phyloP scores from a whole-genome alignment of 495 filamentous ascomycete genomes.

The Delitschia confertaspora region DNA sequence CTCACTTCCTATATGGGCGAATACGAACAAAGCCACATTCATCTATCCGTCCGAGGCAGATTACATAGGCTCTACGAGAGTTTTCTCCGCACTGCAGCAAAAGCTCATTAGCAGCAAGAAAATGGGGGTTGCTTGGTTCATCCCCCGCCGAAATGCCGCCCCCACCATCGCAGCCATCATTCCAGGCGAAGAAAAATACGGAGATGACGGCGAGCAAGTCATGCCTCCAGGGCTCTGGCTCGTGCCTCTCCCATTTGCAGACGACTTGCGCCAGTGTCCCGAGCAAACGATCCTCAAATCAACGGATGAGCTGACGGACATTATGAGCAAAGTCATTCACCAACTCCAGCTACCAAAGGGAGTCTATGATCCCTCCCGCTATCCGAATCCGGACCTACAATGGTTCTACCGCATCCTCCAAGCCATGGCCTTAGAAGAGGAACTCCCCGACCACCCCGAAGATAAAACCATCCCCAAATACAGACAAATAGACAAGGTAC shows the following conservation, averaged over 20 bases:
- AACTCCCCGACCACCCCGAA: conserved; percentile 67
- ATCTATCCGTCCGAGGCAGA: conserved; percentile 91
- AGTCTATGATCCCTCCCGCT: conserved; percentile 71
- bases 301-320: conserved; percentile 62
- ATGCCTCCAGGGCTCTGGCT: conserved; percentile 86
- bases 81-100: conserved; percentile 84
- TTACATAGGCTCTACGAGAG: conserved; percentile 80
- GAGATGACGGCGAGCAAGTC: conserved; percentile 56
- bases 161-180: conserved; percentile 74
- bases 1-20: conserved; percentile 75
- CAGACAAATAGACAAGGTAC: conserved; percentile 69
- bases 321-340: conserved; percentile 71
- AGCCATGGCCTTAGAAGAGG: conserved; percentile 85
- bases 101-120: conserved; percentile 72
- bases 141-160: conserved; percentile 67
- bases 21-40: conserved; percentile 74
- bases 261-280: conserved; percentile 74
- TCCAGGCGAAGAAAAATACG: conserved; percentile 58
- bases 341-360: conserved; percentile 86
- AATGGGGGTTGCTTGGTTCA: conserved; percentile 80
- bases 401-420: conserved; percentile 98
- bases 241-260: conserved; percentile 77
- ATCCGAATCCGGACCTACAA: conserved; percentile 90
- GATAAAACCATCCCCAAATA: conserved; percentile 83
- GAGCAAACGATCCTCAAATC: conserved; percentile 50